Percentiles rank a stretch among this genome's conserved stretches.
Conservation (phyloP, 768 basidiomycete species). For the Gyrodon lividus region DNA sequence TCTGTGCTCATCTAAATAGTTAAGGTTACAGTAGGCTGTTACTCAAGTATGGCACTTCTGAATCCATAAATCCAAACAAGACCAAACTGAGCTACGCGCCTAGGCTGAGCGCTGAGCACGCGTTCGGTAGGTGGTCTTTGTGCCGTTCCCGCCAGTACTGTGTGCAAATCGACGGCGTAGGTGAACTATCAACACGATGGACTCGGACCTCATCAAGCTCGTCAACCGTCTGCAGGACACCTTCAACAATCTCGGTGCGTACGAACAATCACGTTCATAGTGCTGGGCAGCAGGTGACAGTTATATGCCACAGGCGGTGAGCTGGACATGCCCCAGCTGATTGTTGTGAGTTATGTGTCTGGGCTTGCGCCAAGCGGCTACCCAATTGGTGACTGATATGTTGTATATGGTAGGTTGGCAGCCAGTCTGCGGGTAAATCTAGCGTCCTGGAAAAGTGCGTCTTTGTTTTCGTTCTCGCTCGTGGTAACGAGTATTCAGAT, state of each 20-base stretch:
- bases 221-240: slow-evolving; percentile 96
- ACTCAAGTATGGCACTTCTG: no score
- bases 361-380: neutral
- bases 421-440: slow-evolving; percentile 95
- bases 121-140: slow-evolving; percentile 7
- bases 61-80: slow-evolving; percentile 28
- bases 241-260: slow-evolving; percentile 81
- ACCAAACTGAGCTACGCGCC: slow-evolving; percentile 27
- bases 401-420: slow-evolving; percentile 68
- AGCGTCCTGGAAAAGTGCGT: slow-evolving; percentile 93
- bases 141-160: slow-evolving; percentile 3
- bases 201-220: slow-evolving; percentile 89
- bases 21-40: no score
- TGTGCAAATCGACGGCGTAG: slow-evolving; percentile 3
- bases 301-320: slow-evolving; percentile 62
- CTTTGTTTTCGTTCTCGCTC: slow-evolving; percentile 5
- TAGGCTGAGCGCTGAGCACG: slow-evolving; percentile 16
- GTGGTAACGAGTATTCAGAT: slow-evolving; percentile 1
- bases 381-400: neutral
- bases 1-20: no score
- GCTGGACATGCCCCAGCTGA: slow-evolving; percentile 90
- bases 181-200: slow-evolving; percentile 53
- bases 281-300: slow-evolving; percentile 6
- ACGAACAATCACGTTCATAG: slow-evolving; percentile 2
- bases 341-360: slow-evolving; percentile 60